Evolutionary conservation across 2,329 filamentous ascomycete genomes (phyloP), one percentile per base, ranked within the genome.

Genomic region (Colletotrichum higginsianum): DNA sequence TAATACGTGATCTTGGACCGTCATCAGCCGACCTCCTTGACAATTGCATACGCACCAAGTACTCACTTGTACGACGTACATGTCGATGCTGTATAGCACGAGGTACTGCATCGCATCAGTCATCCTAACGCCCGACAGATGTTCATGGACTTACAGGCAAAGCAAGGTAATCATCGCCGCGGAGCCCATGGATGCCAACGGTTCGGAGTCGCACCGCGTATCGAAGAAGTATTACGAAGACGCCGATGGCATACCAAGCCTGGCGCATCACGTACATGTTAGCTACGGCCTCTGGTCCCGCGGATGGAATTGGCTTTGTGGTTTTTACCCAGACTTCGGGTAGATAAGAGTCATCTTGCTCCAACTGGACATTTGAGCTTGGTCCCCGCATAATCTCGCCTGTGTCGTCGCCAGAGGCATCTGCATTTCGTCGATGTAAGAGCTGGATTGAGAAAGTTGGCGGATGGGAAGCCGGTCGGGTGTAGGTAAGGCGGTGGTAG

Each of bases 81-180:
- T 71, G n/a, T 77, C 75, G 23, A 75, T 53, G 2, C 74, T 76
- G 66, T 77, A 77, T 1, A 79, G 38, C 6, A 57, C 35, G 23
- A 78, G 66, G 21, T 74, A 77, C 76, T 78, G 44, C n/a, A 2
- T 7, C 0, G 5, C 21, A 21, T 61, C 26, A 71, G 26, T 6
- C 2, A 4, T 15, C 3, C 1, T 3, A 3, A 13, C 38, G 23
- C 11, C 6, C n/a, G 4, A 23, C n/a, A 12, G 7, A 21, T 1
- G 40, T 4, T 7, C 7, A 16, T 15, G 15, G 40, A 57, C 74
- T 18, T 61, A 76, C 75, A 23, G 73, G 42, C 9, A 74, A 26
- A 7, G 73, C 68, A 2, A 76, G 63, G 44, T 74, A 76, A 40
- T 76, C 75, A 40, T 76, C 75, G 46, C 74, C 74, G 11, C 73